A percentile compares a stretch with the other conserved stretches of the same genome.
These are phyloP conservation scores for Solanum tacnaense DNA, from an alignment of 257 asterid genomes.

Conservation along the genomic window DNA sequence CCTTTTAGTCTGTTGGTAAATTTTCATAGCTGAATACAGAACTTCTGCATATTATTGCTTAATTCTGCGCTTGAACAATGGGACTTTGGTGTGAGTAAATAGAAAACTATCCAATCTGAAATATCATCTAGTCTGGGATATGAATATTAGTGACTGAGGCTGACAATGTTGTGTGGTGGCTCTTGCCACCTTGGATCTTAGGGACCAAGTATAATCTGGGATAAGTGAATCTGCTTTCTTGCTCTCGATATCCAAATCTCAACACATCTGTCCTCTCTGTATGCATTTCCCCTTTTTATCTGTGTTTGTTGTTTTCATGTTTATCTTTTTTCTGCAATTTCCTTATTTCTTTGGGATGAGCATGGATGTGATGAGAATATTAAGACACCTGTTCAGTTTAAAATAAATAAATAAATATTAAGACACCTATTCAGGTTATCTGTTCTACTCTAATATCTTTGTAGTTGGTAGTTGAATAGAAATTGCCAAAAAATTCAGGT, in stretches of 20 bases:
- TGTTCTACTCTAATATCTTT: neutral
- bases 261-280: neutral
- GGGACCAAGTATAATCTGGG: neutral
- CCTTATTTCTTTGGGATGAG: neutral
- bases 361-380: neutral
- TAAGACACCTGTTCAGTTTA: neutral
- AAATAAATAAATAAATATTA: too few species aligned
- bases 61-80: neutral
- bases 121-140: neutral
- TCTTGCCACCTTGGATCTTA: neutral
- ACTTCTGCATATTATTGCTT: neutral
- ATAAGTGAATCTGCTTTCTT: neutral
- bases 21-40: neutral
- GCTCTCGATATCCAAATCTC: neutral
- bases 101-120: neutral
- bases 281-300: neutral
- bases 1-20: neutral
- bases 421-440: neutral
- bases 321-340: neutral
- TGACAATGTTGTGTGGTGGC: neutral
- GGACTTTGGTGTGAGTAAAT: neutral
- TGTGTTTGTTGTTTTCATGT: neutral
- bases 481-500: neutral
- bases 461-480: neutral
- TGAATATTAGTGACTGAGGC: neutral